Evolutionary conservation across 208 protist genomes (phyloP).

Genomic region (Crithidia bombi): DNA sequence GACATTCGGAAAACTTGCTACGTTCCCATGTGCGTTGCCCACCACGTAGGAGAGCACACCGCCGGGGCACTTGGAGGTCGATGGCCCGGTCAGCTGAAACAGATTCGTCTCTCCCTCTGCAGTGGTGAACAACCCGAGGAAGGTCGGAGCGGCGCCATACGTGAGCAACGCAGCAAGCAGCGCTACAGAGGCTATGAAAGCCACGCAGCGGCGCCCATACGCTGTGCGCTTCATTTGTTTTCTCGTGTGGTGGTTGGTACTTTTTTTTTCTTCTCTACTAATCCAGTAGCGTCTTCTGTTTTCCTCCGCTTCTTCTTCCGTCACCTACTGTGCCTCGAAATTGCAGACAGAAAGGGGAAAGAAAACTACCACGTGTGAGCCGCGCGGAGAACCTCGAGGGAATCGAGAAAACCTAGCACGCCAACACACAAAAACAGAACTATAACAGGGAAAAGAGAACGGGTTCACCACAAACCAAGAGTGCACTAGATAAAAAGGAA

Average conservation of each 20-base stretch:
- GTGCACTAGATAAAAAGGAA: neutral
- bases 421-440: too few relatives aligned
- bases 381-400: too few relatives aligned
- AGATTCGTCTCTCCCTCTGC: constrained; percentile 33
- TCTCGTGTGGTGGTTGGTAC: too few relatives aligned
- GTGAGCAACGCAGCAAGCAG: constrained; percentile 13
- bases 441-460: too few relatives aligned
- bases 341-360: too few relatives aligned
- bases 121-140: constrained; percentile 39
- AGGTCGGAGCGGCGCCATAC: constrained; percentile 21
- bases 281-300: too few relatives aligned
- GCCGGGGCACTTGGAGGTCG: constrained; percentile 14
- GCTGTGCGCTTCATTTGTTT: neutral
- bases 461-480: too few relatives aligned
- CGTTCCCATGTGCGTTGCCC: constrained; percentile 33
- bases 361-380: too few relatives aligned
- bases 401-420: too few relatives aligned
- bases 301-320: too few relatives aligned
- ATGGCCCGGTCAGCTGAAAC: constrained; percentile 9
- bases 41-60: constrained; percentile 43
- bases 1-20: constrained; percentile 32
- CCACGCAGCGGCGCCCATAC: constrained; percentile 4
- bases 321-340: too few relatives aligned
- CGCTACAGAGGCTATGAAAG: constrained; percentile 17
- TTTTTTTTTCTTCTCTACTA: neutral